Base-by-base conservation (phyloP, 257 asterid species). In the Lycium ferocissimum region DNA sequence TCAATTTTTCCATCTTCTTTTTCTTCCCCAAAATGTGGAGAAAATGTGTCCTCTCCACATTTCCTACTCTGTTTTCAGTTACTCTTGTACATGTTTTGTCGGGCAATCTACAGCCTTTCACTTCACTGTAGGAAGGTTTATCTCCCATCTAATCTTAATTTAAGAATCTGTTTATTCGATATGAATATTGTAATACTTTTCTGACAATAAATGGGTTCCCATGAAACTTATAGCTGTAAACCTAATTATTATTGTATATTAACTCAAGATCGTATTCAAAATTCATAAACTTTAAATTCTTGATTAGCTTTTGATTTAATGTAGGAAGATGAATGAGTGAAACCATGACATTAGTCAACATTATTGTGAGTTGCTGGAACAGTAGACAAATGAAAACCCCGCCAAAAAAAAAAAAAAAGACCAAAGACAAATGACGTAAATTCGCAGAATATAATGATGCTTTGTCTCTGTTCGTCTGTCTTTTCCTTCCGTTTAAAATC, bases 391-490 rank as follows among this genome's bases (percentile, higher is more conserved):
- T 67, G 45, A 40, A 6, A 40, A 4, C 4, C 6, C 13, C 12
- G 12, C 4, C 12, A 37, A 6, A 67, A 0, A 67, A 7, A 14
- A 17, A 13, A 14, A 35, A 7, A 37, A 6, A 37, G 22, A 37
- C 6, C 3, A 45, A 72, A 22, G 20, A 51, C 81, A 76, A 51
- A 22, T 22, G 62, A 51, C 45, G 62, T 76, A 22, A 76, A 76
- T 76, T 76, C 81, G 63, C 63, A 49, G 62, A 75, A 49, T 71
- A 69, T 71, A 38, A 4, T 26, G 63, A n/a, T 49, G 8, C 45
- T 76, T 76, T 51, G 81, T 76, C 47, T 51, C 45, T 51, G 14
- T 51, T 13, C 43, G 2, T 1, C 37, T 22, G 62, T 75, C 81
- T 51, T 75, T 7, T 22, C 20, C 81, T 76, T 51, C 10, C 13